A percentile compares a stretch with the other conserved stretches of the same genome.
phyloP scores from a whole-genome alignment of 306 rosid species.

The Elaeagnus macrophylla region DNA sequence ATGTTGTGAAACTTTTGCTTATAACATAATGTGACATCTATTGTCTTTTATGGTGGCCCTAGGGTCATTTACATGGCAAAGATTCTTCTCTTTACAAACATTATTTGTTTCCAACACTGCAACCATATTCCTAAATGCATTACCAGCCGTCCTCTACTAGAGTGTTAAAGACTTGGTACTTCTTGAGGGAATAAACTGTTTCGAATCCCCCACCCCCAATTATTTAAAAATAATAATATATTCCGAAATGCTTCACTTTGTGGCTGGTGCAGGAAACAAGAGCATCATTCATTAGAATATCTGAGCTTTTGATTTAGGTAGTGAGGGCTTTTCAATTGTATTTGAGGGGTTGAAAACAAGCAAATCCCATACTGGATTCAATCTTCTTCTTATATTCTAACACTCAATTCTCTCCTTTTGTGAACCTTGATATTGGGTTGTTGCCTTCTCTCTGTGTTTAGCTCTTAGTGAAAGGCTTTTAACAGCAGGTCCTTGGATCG shows the following conservation, averaged over 20 bases:
- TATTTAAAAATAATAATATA: too few relatives aligned
- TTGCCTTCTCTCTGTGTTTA: constrained; percentile 30
- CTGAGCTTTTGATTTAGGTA: neutral
- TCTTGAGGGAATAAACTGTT: too few relatives aligned
- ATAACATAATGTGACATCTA: neutral
- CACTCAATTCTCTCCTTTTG: constrained; percentile 6
- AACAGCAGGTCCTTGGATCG: constrained; percentile 97
- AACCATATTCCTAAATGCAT: too few relatives aligned
- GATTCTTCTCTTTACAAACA: neutral
- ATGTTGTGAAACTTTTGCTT: neutral
- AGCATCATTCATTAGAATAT: neutral
- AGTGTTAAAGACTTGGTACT: too few relatives aligned
- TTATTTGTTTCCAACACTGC: neutral
- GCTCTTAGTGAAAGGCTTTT: constrained; percentile 76
- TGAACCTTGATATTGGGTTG: constrained; percentile 21
- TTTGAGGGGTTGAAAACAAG: neutral
- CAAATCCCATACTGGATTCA: neutral
- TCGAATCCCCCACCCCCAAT: too few relatives aligned
- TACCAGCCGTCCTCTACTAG: too few relatives aligned
- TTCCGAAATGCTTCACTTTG: too few relatives aligned
- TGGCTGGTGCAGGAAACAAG: too few relatives aligned
- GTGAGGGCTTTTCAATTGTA: neutral
- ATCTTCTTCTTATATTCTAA: neutral
- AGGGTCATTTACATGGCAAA: neutral
- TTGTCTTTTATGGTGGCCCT: neutral